Evolutionary conservation across 202 grass and related monocot species (phyloP).

Genomic region (Bolboschoenoplectus hybrid): DNA sequence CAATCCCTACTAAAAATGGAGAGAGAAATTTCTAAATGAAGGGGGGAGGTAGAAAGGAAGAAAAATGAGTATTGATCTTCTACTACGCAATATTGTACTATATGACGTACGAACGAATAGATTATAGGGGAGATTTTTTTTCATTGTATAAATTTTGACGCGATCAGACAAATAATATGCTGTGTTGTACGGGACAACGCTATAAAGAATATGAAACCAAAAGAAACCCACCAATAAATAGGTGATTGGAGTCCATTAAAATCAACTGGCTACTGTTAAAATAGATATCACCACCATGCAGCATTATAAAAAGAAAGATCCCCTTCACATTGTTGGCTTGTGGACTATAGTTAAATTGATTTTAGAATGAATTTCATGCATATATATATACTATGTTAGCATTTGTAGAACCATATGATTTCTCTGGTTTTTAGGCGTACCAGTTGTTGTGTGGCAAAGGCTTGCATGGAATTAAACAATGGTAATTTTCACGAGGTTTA

Average conservation of each 20-base stretch:
- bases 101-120: no score
- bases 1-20: no score
- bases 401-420: conserved; percentile 7
- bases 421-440: not conserved
- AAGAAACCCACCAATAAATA: not conserved
- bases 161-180: no score
- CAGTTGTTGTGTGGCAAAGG: not conserved
- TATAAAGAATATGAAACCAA: not conserved
- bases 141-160: no score
- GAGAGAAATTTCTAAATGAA: no score
- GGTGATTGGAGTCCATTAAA: conserved; percentile 18
- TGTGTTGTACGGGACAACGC: no score
- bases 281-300: conserved; percentile 31
- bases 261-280: conserved; percentile 30
- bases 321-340: conserved; percentile 2
- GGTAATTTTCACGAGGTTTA: conserved; percentile 24
- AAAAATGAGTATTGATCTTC: no score
- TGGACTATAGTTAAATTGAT: conserved; percentile 35
- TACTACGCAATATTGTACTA: no score
- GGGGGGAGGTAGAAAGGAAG: no score
- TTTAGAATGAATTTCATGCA: not conserved
- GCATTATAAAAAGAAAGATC: conserved; percentile 16
- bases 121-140: no score
- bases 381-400: not conserved
- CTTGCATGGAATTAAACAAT: not conserved